Percentiles rank a stretch among this genome's conserved stretches.
Conservation (phyloP, 257 asterid species). For the Buddleja alternifolia region DNA sequence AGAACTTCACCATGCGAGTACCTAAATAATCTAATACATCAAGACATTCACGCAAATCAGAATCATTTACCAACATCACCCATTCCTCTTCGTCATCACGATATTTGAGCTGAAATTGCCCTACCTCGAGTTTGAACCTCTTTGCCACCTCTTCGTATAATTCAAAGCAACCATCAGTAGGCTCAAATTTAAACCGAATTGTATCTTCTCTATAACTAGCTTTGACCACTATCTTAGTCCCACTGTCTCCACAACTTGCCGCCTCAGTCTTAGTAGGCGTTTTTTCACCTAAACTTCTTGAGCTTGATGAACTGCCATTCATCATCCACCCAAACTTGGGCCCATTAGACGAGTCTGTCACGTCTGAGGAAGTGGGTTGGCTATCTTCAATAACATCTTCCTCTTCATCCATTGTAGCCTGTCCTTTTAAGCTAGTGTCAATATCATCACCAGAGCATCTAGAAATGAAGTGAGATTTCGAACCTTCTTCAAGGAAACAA, state of each 20-base stretch:
- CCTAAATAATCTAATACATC: conserved; percentile 56
- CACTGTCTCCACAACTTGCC: conserved; percentile 32
- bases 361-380: conserved; percentile 45
- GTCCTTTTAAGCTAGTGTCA: conserved; percentile 16
- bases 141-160: conserved; percentile 67
- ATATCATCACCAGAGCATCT: conserved; percentile 27
- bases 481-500: conserved; percentile 26
- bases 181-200: conserved; percentile 65
- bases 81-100: conserved; percentile 81
- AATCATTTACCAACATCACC: conserved; percentile 78
- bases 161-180: conserved; percentile 47
- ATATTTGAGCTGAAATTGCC: conserved; percentile 70
- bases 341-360: conserved; percentile 54
- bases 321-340: conserved; percentile 42
- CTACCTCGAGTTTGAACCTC: conserved; percentile 58
- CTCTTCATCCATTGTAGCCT: conserved; percentile 23
- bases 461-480: conserved; percentile 31
- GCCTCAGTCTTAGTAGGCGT: conserved; percentile 25
- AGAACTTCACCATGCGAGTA: conserved; percentile 49
- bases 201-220: conserved; percentile 61
- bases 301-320: conserved; percentile 53
- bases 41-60: conserved; percentile 67
- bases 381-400: conserved; percentile 36
- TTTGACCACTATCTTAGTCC: conserved; percentile 53
- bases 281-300: conserved; percentile 39